A percentile compares a stretch with the other conserved stretches of the same genome.
Evolutionary conservation across 2,329 filamentous ascomycete genomes (phyloP).

Genomic region (Gaeumannomyces tritici): DNA sequence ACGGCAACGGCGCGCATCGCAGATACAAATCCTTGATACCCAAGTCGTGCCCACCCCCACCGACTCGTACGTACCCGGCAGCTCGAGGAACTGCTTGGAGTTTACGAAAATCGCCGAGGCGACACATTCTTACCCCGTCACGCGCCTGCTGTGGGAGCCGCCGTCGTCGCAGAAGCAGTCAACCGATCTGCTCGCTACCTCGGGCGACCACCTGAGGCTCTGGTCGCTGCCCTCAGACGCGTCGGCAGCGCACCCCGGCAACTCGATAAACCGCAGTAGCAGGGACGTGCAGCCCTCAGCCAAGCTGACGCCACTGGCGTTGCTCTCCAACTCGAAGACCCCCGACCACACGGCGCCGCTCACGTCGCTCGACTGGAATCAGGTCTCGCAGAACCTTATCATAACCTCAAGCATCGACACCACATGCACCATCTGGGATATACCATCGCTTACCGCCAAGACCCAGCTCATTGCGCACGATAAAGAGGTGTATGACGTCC

Average conservation of each 20-base stretch:
- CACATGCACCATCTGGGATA: conserved; percentile 99
- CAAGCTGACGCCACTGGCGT: conserved; percentile 85
- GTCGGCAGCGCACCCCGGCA: conserved; percentile 51
- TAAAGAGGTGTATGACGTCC: conserved; percentile 97
- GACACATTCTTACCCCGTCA: conserved; percentile 95
- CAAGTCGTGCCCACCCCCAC: conserved; percentile 63
- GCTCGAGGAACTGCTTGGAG: conserved; percentile 68
- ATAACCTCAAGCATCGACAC: conserved; percentile 99
- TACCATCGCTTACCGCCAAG: conserved; percentile 93
- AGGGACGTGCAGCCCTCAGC: conserved; percentile 46
- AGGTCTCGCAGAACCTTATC: conserved; percentile 89
- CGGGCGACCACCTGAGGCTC: conserved; percentile 83
- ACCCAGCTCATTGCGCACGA: conserved; percentile 97
- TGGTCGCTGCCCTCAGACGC: conserved; percentile 78
- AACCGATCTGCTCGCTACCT: conserved; percentile 89
- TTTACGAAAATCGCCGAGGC: conserved; percentile 93
- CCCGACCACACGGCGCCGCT: conserved; percentile 95
- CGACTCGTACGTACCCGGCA: conserved; percentile 59
- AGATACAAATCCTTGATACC: conserved; percentile 97
- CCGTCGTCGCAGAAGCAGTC: conserved; percentile 91
- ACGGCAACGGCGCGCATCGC: conserved; percentile 8
- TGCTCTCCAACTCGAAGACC: conserved; percentile 96
- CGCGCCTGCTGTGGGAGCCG: conserved; percentile 89
- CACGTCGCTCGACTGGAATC: conserved; percentile 97
- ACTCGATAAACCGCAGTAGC: conserved; percentile 52